Evolutionary conservation across 129 eudicot species (phyloP).

Genomic region (Oenanthe sinensis): DNA sequence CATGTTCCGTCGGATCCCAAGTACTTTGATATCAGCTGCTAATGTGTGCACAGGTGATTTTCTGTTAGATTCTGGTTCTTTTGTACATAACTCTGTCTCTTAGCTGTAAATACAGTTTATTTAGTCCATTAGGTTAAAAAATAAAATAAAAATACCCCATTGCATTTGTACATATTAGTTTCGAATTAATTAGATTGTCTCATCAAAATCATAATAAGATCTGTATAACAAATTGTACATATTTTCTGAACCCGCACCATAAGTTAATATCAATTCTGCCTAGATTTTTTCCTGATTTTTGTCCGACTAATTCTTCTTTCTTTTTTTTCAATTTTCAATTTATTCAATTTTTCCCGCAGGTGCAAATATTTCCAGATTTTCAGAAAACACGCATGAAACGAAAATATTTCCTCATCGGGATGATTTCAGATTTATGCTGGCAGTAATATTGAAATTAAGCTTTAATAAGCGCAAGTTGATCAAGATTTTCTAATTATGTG

Average conservation of each 20-base stretch:
- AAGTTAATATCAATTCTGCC: no score
- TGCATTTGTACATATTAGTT: conserved; percentile 26
- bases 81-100: background rate
- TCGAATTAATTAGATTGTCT: conserved; percentile 23
- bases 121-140: conserved; percentile 15
- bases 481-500: no score
- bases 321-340: no score
- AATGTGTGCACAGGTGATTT: conserved; percentile 17
- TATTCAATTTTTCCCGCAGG: no score
- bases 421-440: no score
- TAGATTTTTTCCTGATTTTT: no score
- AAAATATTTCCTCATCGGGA: no score
- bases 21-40: conserved; percentile 71
- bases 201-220: conserved; percentile 9
- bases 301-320: no score
- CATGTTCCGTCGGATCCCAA: conserved; percentile 87
- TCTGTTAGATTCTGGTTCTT: conserved; percentile 3
- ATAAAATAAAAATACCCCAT: conserved; percentile 1
- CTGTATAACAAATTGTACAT: conserved; percentile 20
- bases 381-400: background rate
- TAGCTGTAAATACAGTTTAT: background rate
- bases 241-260: conserved; percentile 4
- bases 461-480: no score
- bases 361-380: no score
- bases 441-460: no score